phyloP scores from a whole-genome alignment of 1,284 basidiomycete genomes.

The Sanghuangporus baumii region DNA sequence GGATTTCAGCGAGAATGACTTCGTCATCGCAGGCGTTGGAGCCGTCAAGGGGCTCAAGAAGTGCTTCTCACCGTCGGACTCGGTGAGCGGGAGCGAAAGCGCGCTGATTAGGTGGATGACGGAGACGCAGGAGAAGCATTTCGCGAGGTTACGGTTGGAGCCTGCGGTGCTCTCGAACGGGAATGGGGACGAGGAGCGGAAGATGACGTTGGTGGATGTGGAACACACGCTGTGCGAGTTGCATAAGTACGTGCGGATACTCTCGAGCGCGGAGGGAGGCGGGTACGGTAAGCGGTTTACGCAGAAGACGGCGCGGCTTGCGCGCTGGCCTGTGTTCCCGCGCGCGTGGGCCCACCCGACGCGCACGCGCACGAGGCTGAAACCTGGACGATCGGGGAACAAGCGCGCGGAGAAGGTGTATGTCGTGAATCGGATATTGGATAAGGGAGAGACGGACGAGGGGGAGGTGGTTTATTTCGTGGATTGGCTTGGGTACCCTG shows the following conservation, averaged over 20 bases:
- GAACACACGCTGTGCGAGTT: conserved; percentile 66
- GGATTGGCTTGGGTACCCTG: conserved; percentile 55
- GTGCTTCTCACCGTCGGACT: conserved; percentile 28
- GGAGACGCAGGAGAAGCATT: conserved; percentile 46
- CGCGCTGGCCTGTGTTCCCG: conserved; percentile 35
- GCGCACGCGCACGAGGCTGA: conserved; percentile 33
- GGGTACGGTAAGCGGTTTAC: conserved; percentile 29
- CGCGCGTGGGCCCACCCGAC: conserved; percentile 44
- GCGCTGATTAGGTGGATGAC: conserved; percentile 55
- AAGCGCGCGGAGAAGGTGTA: conserved; percentile 38
- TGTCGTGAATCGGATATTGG: conserved; percentile 34
- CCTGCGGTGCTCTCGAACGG: conserved; percentile 34
- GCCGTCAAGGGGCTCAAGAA: conserved; percentile 44
- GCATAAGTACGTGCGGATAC: conserved; percentile 55
- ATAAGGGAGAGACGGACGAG: conserved; percentile 28
- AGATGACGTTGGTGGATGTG: conserved; percentile 52
- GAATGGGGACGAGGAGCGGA: conserved; percentile 26
- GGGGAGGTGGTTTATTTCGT: conserved; percentile 30
- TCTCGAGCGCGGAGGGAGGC: conserved; percentile 28
- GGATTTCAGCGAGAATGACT: conserved; percentile 54
- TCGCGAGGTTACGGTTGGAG: conserved; percentile 42
- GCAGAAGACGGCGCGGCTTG: conserved; percentile 22
- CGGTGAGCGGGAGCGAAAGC: conserved; percentile 32
- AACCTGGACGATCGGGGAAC: conserved; percentile 30
- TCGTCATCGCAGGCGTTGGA: conserved; percentile 56